Percentiles rank a stretch among this genome's conserved stretches.
Conservation (phyloP, 78 protist genomes). For the Capsaspora owczarzaki region DNA sequence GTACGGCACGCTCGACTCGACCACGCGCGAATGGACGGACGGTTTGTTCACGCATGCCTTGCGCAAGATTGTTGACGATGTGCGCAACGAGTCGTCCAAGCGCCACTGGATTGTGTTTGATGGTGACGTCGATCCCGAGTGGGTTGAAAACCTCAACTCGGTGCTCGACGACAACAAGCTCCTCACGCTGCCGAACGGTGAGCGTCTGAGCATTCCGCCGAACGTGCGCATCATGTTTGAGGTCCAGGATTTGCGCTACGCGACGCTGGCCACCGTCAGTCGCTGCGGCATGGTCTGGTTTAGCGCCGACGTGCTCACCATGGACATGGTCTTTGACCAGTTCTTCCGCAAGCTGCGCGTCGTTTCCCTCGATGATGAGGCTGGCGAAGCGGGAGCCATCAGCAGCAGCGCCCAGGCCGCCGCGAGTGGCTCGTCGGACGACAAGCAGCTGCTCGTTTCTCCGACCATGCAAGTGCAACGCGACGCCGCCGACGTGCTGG, state of each 20-base stretch:
- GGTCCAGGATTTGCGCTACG: slow-evolving; percentile 47
- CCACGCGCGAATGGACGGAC: slow-evolving; percentile 98
- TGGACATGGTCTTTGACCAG: slow-evolving; percentile 52
- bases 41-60: slow-evolving; percentile 90
- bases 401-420: background rate
- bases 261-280: slow-evolving; percentile 76
- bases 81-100: slow-evolving; percentile 55
- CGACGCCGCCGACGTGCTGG: slow-evolving; percentile 44
- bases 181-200: slow-evolving; percentile 97
- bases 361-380: slow-evolving; percentile 32
- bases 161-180: slow-evolving; percentile 96
- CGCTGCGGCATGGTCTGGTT: slow-evolving; percentile 71
- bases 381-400: background rate
- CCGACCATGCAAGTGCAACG: slow-evolving; percentile 17
- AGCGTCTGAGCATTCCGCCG: slow-evolving; percentile 88
- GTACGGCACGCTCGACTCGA: slow-evolving; percentile 87
- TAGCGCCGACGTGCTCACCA: slow-evolving; percentile 24
- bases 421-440: background rate
- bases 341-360: slow-evolving; percentile 32
- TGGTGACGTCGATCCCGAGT: slow-evolving; percentile 99
- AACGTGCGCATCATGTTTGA: slow-evolving; percentile 65
- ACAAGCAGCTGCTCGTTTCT: slow-evolving; percentile 11
- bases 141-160: slow-evolving; percentile 97
- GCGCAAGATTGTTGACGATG: slow-evolving; percentile 73
- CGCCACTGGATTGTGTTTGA: slow-evolving; percentile 96